Evolutionary conservation across 2,329 filamentous ascomycete species (phyloP), one percentile per base, ranked within the genome.

Genomic region (Coniochaeta hoffmannii): DNA sequence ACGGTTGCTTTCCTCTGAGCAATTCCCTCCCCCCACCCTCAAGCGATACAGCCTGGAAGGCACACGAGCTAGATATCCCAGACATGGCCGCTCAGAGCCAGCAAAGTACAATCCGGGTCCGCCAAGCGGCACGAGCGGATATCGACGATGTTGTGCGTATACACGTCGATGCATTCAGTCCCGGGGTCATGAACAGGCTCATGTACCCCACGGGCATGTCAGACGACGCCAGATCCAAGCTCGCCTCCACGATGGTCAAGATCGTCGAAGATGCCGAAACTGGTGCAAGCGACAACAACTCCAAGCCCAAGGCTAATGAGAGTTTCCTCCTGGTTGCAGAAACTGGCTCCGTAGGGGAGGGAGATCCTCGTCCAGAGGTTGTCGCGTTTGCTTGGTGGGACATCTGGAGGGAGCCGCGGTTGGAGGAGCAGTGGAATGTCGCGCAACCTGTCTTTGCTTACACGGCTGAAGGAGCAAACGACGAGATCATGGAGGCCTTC

Each of bases 331-430:
- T 56, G 41, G 63, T 68, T 7, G 66, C 65, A 12, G 67, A 69
- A 57, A 56, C 62, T 17, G 36, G 61, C 8, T 57, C 57, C 1
- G n/a, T n/a, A n/a, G n/a, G n/a, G n/a, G 57, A 60, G 2, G 55
- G 38, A 10, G 53, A 34, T 1, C 57, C 59, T 10, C 46, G 22
- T 11, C 51, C 62, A 3, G 65, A 67, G 54, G 56, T 70, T 8
- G 62, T 68, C 7, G 68, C 65, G 12, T 68, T 64, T 44, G 61
- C 61, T 22, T 65, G 65, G 53, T 69, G 65, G 64, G 36, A 26
- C 14, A 36, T 66, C 7, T 55, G 59, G 22, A 61, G 57, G 11
- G 50, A 60, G 31, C 56, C 59, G 19, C 62, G 61, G n/a, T 24
- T 62, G 2, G 60, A 64, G 44, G 63, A 59, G 26, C 58, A 64